These are phyloP conservation scores for Aspergillus heteromorphus DNA, from an alignment of 495 filamentous ascomycete species.

Conservation along the genomic window DNA sequence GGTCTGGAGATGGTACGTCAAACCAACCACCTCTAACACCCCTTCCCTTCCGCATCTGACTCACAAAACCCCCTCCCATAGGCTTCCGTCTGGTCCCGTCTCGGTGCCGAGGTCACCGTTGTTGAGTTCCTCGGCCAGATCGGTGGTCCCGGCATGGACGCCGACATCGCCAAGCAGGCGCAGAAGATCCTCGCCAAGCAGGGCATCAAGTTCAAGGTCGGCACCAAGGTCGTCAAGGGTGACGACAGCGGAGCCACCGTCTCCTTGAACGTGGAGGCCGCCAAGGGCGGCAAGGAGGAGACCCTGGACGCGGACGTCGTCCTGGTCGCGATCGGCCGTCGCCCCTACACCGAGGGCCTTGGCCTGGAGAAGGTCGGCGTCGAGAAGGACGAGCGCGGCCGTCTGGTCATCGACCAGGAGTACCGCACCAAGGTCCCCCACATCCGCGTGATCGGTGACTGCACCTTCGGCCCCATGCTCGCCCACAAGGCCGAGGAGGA, in stretches of 20 bases:
- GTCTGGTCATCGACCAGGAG: slow-evolving; percentile 93
- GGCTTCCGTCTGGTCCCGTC: slow-evolving; percentile 92
- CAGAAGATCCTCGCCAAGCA: slow-evolving; percentile 95
- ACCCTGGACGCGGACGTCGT: slow-evolving; percentile 91
- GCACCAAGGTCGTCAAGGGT: slow-evolving; percentile 87
- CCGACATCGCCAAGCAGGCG: slow-evolving; percentile 83
- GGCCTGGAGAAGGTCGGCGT: slow-evolving; percentile 91
- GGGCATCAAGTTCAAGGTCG: slow-evolving; percentile 96
- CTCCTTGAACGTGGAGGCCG: slow-evolving; percentile 78
- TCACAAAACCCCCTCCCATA: slow-evolving; percentile 10
- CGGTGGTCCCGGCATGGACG: slow-evolving; percentile 95
- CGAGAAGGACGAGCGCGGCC: slow-evolving; percentile 89
- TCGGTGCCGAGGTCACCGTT: slow-evolving; percentile 91
- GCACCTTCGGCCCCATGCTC: slow-evolving; percentile 97
- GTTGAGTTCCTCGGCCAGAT: slow-evolving; percentile 96
- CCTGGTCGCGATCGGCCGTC: slow-evolving; percentile 91
- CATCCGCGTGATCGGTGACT: slow-evolving; percentile 94
- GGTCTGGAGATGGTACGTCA: slow-evolving; percentile 85
- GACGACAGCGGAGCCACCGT: slow-evolving; percentile 72
- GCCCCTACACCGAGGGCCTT: slow-evolving; percentile 88
- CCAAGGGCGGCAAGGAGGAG: slow-evolving; percentile 95
- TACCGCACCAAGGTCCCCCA: slow-evolving; percentile 96
- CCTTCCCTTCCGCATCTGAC: background rate
- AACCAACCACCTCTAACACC: background rate
- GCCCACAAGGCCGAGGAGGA: slow-evolving; percentile 99